Evolutionary conservation across 371 early-diverging fungal species (phyloP).

Genomic region (Haplosporangium sp.): DNA sequence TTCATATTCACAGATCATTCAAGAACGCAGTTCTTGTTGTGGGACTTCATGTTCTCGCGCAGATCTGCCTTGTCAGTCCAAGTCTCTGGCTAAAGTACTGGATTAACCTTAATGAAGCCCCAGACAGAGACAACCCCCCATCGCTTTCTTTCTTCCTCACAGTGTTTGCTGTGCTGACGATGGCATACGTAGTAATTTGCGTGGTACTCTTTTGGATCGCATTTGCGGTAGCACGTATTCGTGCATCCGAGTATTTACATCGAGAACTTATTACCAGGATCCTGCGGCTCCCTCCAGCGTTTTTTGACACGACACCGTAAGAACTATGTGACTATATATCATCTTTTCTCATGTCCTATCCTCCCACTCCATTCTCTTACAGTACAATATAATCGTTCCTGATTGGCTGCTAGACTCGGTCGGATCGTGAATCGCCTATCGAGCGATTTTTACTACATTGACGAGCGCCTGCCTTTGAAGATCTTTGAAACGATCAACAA

Average conservation of each 20-base stretch:
- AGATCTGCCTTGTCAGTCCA: constrained; percentile 19
- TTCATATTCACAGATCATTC: constrained; percentile 12
- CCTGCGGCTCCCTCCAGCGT: constrained; percentile 73
- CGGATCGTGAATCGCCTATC: constrained; percentile 80
- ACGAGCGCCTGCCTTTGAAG: constrained; percentile 62
- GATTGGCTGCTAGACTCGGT: too few species aligned
- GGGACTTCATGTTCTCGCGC: constrained; percentile 8
- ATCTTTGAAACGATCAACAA: constrained; percentile 54
- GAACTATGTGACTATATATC: constrained; percentile 4
- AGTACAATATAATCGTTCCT: constrained; percentile 70
- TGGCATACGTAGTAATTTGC: constrained; percentile 36
- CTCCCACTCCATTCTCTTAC: background rate
- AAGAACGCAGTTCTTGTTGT: constrained; percentile 11
- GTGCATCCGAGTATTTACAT: constrained; percentile 46
- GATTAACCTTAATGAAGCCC: constrained; percentile 54
- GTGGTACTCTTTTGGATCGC: constrained; percentile 11
- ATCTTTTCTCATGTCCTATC: constrained; percentile 29
- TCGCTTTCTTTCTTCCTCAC: constrained; percentile 69
- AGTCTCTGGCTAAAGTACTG: constrained; percentile 78
- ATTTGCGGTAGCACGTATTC: constrained; percentile 23
- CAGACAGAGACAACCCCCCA: background rate
- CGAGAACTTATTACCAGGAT: constrained; percentile 60
- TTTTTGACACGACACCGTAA: constrained; percentile 88
- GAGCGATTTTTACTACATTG: constrained; percentile 77
- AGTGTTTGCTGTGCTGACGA: constrained; percentile 83